Evolutionary conservation across 2,329 filamentous ascomycete genomes (phyloP).

Genomic region (Hawksworthiomyces lignivorus): DNA sequence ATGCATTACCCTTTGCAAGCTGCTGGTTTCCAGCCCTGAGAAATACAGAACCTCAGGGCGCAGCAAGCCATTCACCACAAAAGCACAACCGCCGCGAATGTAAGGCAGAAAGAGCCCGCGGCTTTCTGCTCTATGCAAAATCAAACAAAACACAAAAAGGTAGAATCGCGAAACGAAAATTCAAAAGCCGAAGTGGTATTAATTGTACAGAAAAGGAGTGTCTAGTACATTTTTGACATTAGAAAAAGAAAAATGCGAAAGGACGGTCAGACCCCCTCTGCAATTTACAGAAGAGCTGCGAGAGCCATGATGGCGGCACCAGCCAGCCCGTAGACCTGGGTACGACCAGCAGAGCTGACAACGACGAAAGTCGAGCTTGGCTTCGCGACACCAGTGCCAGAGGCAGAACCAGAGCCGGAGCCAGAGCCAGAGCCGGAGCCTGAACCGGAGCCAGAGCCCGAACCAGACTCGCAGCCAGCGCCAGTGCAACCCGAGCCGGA

Average conservation of each 20-base stretch:
- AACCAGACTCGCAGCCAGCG: neutral
- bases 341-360: slow-evolving; percentile 30
- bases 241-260: slow-evolving; percentile 10
- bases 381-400: slow-evolving; percentile 23
- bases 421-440: slow-evolving; percentile 12
- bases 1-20: no score
- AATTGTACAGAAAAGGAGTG: slow-evolving; percentile 8
- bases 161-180: neutral
- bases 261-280: neutral
- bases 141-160: neutral
- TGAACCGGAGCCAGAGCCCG: neutral
- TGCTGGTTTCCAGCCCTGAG: no score
- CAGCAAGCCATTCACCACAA: no score
- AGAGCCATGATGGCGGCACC: slow-evolving; percentile 37
- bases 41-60: no score
- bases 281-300: slow-evolving; percentile 38
- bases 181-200: slow-evolving; percentile 7
- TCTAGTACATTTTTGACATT: slow-evolving; percentile 23
- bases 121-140: no score
- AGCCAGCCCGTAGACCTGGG: slow-evolving; percentile 30
- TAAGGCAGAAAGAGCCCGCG: no score
- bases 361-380: slow-evolving; percentile 25
- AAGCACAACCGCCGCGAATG: no score
- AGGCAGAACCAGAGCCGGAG: slow-evolving; percentile 17
- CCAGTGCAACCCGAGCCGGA: neutral